These are phyloP conservation scores for Yamadazyma endophytica DNA, from an alignment of 805 yeast species.

Conservation along the genomic window DNA sequence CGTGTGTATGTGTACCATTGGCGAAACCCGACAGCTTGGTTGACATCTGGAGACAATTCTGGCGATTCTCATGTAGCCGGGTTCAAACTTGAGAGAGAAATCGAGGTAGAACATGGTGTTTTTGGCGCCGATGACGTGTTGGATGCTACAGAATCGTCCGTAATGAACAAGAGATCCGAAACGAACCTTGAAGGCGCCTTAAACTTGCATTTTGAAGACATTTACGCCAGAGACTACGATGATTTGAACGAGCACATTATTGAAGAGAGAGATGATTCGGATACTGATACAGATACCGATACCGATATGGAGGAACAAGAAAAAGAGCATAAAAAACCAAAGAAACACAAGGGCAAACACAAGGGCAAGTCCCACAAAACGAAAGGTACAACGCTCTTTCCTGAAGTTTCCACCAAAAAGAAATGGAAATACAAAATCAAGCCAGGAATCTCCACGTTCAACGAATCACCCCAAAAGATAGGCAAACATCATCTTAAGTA, in stretches of 20 bases:
- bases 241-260: conserved; percentile 2
- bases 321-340: conserved; percentile 23
- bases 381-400: conserved; percentile 21
- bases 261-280: conserved; percentile 7
- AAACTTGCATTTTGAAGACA: too few relatives aligned
- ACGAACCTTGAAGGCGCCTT: too few relatives aligned
- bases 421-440: conserved; percentile 50
- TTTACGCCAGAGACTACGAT: too few relatives aligned
- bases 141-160: too few relatives aligned
- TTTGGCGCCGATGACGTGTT: too few relatives aligned
- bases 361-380: conserved; percentile 41
- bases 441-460: conserved; percentile 57
- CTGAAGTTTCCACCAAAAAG: conserved; percentile 27
- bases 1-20: conserved; percentile 59
- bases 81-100: conserved; percentile 11
- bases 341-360: conserved; percentile 41
- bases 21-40: conserved; percentile 37
- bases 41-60: too few relatives aligned
- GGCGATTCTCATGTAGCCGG: too few relatives aligned
- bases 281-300: conserved; percentile 8
- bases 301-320: conserved; percentile 6
- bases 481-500: conserved; percentile 49
- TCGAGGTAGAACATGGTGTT: conserved; percentile 5
- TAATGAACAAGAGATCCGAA: too few relatives aligned
- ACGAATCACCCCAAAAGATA: conserved; percentile 43